phyloP scores from a whole-genome alignment of 257 asterid genomes.

The Linderniella brevidens region DNA sequence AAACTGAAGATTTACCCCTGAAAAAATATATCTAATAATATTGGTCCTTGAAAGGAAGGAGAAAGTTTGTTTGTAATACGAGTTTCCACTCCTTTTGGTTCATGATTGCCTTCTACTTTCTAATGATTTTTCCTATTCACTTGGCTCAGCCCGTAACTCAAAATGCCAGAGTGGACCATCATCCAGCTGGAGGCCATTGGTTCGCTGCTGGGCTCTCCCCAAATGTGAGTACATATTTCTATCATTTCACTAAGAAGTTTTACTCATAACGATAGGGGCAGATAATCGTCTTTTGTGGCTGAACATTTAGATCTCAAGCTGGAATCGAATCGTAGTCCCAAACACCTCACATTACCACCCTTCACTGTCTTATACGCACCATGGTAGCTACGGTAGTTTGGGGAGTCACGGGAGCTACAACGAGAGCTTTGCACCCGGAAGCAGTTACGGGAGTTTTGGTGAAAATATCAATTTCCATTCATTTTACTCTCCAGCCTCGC shows the following conservation, averaged over 20 bases:
- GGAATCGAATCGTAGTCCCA: constrained; percentile 42
- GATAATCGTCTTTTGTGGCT: constrained; percentile 9
- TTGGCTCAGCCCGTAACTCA: constrained; percentile 91
- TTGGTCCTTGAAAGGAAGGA: no score
- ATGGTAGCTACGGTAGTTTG: constrained; percentile 93
- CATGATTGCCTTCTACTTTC: no score
- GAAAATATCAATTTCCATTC: constrained; percentile 71
- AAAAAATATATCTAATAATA: no score
- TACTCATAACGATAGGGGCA: constrained; percentile 4
- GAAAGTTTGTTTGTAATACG: no score
- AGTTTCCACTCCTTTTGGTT: no score
- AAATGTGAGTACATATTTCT: constrained; percentile 50
- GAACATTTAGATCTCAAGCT: constrained; percentile 56
- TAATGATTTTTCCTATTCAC: no score
- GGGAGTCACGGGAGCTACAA: constrained; percentile 98
- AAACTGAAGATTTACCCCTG: no score
- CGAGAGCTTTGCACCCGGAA: constrained; percentile 63
- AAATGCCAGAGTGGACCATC: constrained; percentile 77
- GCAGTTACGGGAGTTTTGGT: constrained; percentile 93
- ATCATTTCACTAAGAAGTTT: no score
- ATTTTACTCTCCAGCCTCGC: constrained; percentile 84
- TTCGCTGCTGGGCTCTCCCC: constrained; percentile 99
- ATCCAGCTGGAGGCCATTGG: constrained; percentile 99
- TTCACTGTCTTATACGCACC: constrained; percentile 53
- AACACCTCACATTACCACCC: constrained; percentile 83